Evolutionary conservation across 768 basidiomycete species (phyloP), one percentile per base, ranked within the genome.

Genomic region (Cyathus striatus): DNA sequence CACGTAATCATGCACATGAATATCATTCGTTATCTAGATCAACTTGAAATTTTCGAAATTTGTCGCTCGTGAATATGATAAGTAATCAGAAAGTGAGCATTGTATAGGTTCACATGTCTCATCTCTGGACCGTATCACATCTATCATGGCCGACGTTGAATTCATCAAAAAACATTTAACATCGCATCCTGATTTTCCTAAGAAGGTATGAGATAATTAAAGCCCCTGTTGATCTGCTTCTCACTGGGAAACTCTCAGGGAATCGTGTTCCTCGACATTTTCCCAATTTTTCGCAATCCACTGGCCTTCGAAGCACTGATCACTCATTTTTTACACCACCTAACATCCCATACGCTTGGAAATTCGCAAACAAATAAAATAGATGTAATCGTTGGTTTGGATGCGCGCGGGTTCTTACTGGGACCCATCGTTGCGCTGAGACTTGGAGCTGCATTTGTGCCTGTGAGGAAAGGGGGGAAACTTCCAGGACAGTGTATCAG

Each of bases 361-460:
- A 67, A 66, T 37, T 69, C 78, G 12, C 68, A 76, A 3, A 65
- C 64, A 40, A 76, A 75, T 49, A 91, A 84, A 62, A 78, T 94
- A 51, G 95, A 99, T 62, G 87, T 90, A 41, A 76, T 99, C 50
- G 91, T 99, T 43, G 96, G 90, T 23, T 76, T 99, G 34, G 96
- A 99, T 62, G 95, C 95, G 18, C 76, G 96, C 43, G 96, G 96
- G 12, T 99, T 99, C 71, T 76, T 99, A 40, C 64, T 99, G 7
- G 96, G 94, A 1, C 96, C 96, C 1, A 78, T 92, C 51, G 79
- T 99, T 53, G 96, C 96, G 4, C 65, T 90, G 55, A 74, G 95
- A 45, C 69, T 99, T 21, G 90, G 90, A 21, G 93, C 93, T 1
- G 90, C 91, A 9, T 99, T 99, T 52, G 92, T 96, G 3, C 94